These are phyloP conservation scores for Anthoceros angustus DNA, from an alignment of 225 moss, liverwort and hornwort genomes.

Conservation along the genomic window DNA sequence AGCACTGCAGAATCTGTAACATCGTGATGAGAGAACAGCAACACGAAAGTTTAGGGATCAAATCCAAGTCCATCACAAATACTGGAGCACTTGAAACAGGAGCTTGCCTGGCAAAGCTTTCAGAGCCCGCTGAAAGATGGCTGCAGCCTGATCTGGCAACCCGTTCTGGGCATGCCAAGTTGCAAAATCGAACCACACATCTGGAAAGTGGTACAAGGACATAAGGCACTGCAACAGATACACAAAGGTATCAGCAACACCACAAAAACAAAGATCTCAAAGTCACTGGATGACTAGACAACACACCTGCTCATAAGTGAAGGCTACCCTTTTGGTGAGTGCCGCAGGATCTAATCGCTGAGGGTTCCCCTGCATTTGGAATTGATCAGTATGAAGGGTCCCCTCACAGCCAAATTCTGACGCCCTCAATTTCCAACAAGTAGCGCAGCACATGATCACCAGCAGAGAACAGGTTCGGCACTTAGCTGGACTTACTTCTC, in stretches of 20 bases:
- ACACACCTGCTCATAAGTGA: conserved; percentile 81
- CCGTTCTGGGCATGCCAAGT: conserved; percentile 92
- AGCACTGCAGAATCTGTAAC: conserved; percentile 64
- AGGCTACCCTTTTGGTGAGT: conserved; percentile 74
- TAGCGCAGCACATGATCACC: not conserved
- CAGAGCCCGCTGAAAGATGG: conserved; percentile 61
- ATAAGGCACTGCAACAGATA: conserved; percentile 75
- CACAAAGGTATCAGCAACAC: not conserved
- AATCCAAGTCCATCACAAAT: not conserved
- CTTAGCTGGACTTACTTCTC: conserved; percentile 51
- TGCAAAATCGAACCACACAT: conserved; percentile 96
- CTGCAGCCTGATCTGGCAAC: conserved; percentile 57
- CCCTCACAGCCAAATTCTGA: not conserved
- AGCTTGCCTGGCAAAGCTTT: conserved; percentile 62
- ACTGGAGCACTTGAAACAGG: not conserved
- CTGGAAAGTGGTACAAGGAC: conserved; percentile 98
- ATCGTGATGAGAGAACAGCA: not conserved
- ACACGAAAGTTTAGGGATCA: not conserved
- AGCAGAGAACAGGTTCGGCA: not conserved
- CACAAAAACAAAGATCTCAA: not conserved
- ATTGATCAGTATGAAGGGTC: not conserved
- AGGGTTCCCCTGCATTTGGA: conserved; percentile 50
- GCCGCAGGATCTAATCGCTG: conserved; percentile 72
- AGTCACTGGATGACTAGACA: not conserved
- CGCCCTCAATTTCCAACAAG: not conserved